Percentiles rank a stretch among this genome's conserved stretches.
These are phyloP conservation scores for Kuraishia piskuri DNA, from an alignment of 805 yeast genomes.

Conservation along the genomic window DNA sequence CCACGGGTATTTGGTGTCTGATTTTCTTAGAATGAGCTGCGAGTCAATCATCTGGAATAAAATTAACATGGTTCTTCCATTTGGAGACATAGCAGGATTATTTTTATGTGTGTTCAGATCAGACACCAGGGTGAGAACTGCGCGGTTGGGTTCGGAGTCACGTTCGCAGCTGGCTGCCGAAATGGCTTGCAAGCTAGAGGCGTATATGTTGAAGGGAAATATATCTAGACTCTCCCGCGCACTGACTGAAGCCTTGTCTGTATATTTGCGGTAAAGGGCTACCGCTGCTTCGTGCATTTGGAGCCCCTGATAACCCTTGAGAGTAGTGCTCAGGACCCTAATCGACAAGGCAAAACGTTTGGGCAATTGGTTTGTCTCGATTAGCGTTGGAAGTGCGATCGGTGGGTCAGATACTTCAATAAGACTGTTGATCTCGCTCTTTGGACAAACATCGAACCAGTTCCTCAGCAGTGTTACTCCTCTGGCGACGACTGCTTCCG, in stretches of 20 bases:
- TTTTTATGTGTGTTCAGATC: not conserved
- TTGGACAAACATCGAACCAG: slow-evolving; percentile 3
- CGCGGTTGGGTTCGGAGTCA: not conserved
- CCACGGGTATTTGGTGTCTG: not conserved
- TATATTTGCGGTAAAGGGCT: not conserved
- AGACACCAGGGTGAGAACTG: not conserved
- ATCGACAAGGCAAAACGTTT: not conserved
- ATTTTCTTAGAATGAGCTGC: not conserved
- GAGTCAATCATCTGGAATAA: not conserved
- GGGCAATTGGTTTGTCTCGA: not conserved
- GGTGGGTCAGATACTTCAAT: not conserved
- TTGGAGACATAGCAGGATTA: not conserved
- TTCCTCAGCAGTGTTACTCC: not conserved
- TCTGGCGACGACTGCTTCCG: not conserved
- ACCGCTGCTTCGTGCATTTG: not conserved
- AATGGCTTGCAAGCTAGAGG: not conserved
- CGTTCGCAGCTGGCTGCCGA: not conserved
- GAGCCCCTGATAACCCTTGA: not conserved
- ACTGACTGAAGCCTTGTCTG: not conserved
- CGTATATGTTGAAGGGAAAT: not conserved
- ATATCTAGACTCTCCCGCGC: not conserved
- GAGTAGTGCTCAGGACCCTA: not conserved
- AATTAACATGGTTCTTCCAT: not conserved
- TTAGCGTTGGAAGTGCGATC: not conserved
- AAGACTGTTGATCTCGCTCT: not conserved